Percentiles rank a stretch among this genome's conserved stretches.
These are phyloP conservation scores for Coniochaeta prunicola DNA, from an alignment of 2,329 filamentous ascomycete species.

Conservation along the genomic window DNA sequence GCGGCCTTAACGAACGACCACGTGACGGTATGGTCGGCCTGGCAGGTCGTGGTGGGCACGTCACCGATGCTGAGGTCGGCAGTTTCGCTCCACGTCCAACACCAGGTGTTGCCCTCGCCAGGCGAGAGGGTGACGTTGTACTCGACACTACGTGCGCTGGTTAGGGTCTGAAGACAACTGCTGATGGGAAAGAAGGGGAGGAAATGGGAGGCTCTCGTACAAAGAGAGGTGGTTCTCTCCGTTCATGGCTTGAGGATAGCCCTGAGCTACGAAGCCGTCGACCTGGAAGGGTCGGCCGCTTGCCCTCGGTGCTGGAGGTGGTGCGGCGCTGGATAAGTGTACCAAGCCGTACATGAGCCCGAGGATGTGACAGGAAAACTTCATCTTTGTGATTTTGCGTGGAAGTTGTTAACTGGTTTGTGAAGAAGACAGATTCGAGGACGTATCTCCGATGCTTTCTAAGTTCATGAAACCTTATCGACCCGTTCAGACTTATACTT, in stretches of 20 bases:
- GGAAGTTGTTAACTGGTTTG: background rate
- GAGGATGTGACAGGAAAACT: background rate
- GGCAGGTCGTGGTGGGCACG: background rate
- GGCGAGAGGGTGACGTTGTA: conserved; percentile 2
- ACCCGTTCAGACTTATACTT: background rate
- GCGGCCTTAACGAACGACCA: background rate
- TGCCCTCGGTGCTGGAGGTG: background rate
- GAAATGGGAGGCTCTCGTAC: background rate
- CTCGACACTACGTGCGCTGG: background rate
- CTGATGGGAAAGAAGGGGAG: background rate
- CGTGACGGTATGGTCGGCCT: background rate
- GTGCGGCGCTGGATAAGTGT: background rate
- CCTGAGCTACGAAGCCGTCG: background rate
- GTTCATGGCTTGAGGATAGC: conserved; percentile 1
- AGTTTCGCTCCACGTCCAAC: background rate
- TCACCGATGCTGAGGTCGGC: background rate
- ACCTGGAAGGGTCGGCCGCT: background rate
- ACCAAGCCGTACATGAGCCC: background rate
- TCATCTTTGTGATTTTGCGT: background rate
- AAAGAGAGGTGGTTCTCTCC: background rate
- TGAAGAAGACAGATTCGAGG: background rate
- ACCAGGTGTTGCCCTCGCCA: background rate
- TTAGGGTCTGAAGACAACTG: background rate
- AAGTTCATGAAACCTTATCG: background rate
- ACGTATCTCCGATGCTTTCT: background rate